Conservation (phyloP, 1,284 basidiomycete species). For the Stereum hirsutum region DNA sequence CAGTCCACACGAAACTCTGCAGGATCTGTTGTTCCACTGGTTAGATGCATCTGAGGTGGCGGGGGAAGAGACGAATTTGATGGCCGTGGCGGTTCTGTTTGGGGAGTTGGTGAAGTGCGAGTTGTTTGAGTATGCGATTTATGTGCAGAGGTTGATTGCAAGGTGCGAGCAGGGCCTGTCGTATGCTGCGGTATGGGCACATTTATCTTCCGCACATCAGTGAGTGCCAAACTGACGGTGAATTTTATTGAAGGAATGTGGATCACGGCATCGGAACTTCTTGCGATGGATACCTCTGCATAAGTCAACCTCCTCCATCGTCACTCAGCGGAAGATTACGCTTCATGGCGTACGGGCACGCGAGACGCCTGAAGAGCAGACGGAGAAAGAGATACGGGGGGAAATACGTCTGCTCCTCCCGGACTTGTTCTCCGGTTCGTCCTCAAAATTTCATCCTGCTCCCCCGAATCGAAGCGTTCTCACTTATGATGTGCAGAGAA, state of each 20-base stretch:
- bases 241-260: slow-evolving; percentile 15
- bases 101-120: slow-evolving; percentile 72
- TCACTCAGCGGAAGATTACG: slow-evolving; percentile 57
- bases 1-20: slow-evolving; percentile 50
- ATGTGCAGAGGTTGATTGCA: slow-evolving; percentile 80
- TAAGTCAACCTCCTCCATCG: slow-evolving; percentile 42
- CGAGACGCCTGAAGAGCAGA: slow-evolving; percentile 56
- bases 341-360: slow-evolving; percentile 59
- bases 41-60: slow-evolving; percentile 64
- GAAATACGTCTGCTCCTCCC: slow-evolving; percentile 60
- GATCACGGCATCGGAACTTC: slow-evolving; percentile 59
- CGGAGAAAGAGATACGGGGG: slow-evolving; percentile 57
- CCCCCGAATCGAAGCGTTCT: neutral
- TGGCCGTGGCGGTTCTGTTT: slow-evolving; percentile 62
- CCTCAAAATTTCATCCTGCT: neutral
- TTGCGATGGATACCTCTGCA: slow-evolving; percentile 62
- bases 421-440: slow-evolving; percentile 55
- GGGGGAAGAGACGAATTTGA: slow-evolving; percentile 43
- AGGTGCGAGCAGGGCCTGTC: slow-evolving; percentile 62
- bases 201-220: neutral
- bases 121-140: slow-evolving; percentile 78
- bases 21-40: slow-evolving; percentile 80
- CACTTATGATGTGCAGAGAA: neutral
- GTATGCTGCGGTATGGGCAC: slow-evolving; percentile 35
- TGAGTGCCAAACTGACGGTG: neutral